Percentiles rank a stretch among this genome's conserved stretches.
Evolutionary conservation across 495 filamentous ascomycete species (phyloP).

Genomic region (Halenospora varia): DNA sequence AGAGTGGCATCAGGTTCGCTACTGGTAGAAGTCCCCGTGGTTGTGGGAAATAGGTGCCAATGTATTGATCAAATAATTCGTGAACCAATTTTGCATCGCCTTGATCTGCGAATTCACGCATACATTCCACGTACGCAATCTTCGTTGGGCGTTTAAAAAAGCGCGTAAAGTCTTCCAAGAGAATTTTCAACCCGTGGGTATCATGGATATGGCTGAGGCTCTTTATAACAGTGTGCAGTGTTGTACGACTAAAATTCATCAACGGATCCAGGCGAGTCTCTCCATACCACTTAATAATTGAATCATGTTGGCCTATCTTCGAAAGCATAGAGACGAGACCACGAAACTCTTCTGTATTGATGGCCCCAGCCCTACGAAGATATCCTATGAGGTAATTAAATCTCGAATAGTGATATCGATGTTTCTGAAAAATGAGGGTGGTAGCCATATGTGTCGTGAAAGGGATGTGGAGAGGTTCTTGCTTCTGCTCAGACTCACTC

Average conservation of each 20-base stretch:
- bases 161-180: constrained; percentile 52
- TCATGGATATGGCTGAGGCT: constrained; percentile 35
- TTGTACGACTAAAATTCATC: constrained; percentile 14
- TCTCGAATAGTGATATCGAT: too few species aligned
- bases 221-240: constrained; percentile 38
- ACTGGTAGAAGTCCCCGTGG: background rate
- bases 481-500: too few species aligned
- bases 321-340: too few species aligned
- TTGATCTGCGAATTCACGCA: constrained; percentile 46
- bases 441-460: too few species aligned
- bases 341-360: too few species aligned
- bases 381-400: too few species aligned
- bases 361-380: too few species aligned
- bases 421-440: too few species aligned
- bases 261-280: too few species aligned
- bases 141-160: constrained; percentile 33
- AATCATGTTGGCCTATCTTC: too few species aligned
- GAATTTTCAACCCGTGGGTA: constrained; percentile 39
- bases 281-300: too few species aligned
- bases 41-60: background rate
- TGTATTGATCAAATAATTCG: constrained; percentile 45
- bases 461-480: too few species aligned
- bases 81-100: constrained; percentile 49
- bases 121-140: constrained; percentile 42
- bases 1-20: constrained; percentile 37